A percentile compares a stretch with the other conserved stretches of the same genome.
These are phyloP conservation scores for Aspergillus nanangensis DNA, from an alignment of 495 filamentous ascomycete genomes.

Conservation along the genomic window DNA sequence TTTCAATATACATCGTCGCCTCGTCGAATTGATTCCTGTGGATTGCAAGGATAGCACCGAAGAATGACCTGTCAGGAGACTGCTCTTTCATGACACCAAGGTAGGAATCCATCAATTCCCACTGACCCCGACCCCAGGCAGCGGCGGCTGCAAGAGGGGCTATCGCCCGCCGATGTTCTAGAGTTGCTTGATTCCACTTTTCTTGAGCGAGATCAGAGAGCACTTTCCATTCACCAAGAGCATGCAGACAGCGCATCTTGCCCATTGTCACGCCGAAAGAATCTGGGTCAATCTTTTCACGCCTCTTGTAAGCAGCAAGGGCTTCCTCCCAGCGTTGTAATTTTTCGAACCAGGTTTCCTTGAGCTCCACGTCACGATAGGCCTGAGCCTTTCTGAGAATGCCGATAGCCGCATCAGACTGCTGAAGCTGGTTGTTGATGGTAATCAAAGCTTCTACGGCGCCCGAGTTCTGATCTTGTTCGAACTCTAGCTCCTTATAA, in stretches of 20 bases:
- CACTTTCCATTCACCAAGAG: constrained; percentile 94
- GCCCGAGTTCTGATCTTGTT: constrained; percentile 92
- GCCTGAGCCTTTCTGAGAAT: constrained; percentile 91
- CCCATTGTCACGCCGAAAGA: constrained; percentile 95
- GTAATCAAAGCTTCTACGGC: constrained; percentile 96
- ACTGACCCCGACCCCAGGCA: constrained; percentile 95
- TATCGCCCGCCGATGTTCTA: constrained; percentile 81
- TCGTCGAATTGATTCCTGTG: constrained; percentile 94
- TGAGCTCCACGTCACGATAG: constrained; percentile 89
- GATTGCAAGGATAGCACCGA: constrained; percentile 88
- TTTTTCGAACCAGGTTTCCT: constrained; percentile 99
- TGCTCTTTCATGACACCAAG: constrained; percentile 88
- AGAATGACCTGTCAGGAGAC: constrained; percentile 93
- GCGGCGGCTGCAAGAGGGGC: constrained; percentile 91
- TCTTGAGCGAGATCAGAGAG: constrained; percentile 83
- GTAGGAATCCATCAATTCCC: constrained; percentile 97
- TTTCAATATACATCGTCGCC: constrained; percentile 77
- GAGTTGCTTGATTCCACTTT: constrained; percentile 82
- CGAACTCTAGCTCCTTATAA: constrained; percentile 97
- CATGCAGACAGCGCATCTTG: constrained; percentile 98
- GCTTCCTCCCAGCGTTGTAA: constrained; percentile 98
- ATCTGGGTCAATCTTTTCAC: constrained; percentile 64
- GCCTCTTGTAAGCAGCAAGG: constrained; percentile 81
- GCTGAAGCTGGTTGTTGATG: constrained; percentile 97
- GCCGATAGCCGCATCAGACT: constrained; percentile 95